A percentile compares a stretch with the other conserved stretches of the same genome.
phyloP scores from a whole-genome alignment of 768 basidiomycete genomes.

The Trametes elegans region DNA sequence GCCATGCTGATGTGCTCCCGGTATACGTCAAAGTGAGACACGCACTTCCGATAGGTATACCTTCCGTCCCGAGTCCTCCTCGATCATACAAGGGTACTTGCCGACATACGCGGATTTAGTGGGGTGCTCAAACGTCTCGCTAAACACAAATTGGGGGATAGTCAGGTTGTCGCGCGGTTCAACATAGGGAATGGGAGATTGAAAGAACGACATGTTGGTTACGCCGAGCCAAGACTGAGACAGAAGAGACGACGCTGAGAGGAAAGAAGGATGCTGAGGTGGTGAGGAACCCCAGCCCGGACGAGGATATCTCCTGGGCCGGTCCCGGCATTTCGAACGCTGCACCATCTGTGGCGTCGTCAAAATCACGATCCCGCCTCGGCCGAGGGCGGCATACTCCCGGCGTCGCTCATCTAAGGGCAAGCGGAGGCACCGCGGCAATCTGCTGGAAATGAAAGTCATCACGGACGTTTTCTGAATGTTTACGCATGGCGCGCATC shows the following conservation, averaged over 20 bases:
- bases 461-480: too few relatives aligned
- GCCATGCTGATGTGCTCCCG: background rate
- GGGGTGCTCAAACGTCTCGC: slow-evolving; percentile 12
- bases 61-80: slow-evolving; percentile 17
- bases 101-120: background rate
- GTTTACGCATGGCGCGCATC: too few relatives aligned
- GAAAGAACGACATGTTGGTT: background rate
- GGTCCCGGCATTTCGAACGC: background rate
- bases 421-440: too few relatives aligned
- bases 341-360: background rate
- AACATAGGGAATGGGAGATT: slow-evolving; percentile 1
- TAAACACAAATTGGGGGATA: slow-evolving; percentile 18
- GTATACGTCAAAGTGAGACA: background rate
- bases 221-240: background rate
- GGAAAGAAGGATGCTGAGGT: background rate
- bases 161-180: slow-evolving; percentile 19
- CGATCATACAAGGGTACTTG: slow-evolving; percentile 15
- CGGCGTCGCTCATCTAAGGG: too few relatives aligned
- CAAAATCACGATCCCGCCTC: background rate
- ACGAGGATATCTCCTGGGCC: too few relatives aligned
- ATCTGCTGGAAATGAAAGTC: too few relatives aligned
- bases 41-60: slow-evolving; percentile 16
- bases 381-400: too few relatives aligned
- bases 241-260: background rate
- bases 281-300: background rate